A percentile compares a stretch with the other conserved stretches of the same genome.
Conservation (phyloP, 768 basidiomycete genomes). For the Vararia minispora region DNA sequence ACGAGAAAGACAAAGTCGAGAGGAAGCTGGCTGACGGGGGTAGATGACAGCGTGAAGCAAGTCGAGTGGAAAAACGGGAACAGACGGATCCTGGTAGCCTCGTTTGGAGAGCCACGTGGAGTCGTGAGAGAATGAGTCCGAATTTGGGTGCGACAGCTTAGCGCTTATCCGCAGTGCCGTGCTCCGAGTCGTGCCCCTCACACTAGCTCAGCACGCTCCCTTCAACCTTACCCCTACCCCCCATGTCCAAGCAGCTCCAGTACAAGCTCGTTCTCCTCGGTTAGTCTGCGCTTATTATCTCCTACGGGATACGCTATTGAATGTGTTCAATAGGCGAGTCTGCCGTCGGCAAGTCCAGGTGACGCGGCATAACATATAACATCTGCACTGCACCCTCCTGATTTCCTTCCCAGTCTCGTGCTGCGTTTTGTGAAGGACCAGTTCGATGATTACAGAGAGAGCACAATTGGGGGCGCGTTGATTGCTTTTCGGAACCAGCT, state of each 20-base stretch:
- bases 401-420: slow-evolving; percentile 53
- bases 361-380: slow-evolving; percentile 11
- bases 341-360: slow-evolving; percentile 97
- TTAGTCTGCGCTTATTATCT: slow-evolving; percentile 22
- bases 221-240: slow-evolving; percentile 20
- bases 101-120: too few species aligned
- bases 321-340: slow-evolving; percentile 65
- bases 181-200: slow-evolving; percentile 12
- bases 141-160: neutral
- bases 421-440: slow-evolving; percentile 94
- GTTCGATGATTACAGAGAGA: slow-evolving; percentile 92
- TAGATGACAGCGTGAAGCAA: too few species aligned
- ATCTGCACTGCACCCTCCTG: slow-evolving; percentile 19
- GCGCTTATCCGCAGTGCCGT: slow-evolving; percentile 13
- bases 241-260: slow-evolving; percentile 87
- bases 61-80: too few species aligned
- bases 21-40: too few species aligned
- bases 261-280: slow-evolving; percentile 97
- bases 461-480: slow-evolving; percentile 76
- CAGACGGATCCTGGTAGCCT: too few species aligned
- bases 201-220: slow-evolving; percentile 14
- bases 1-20: slow-evolving; percentile 6
- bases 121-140: too few species aligned
- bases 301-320: neutral
- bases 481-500: too few species aligned